Evolutionary conservation across 2,329 filamentous ascomycete species (phyloP), one percentile per base, ranked within the genome.

Genomic region (Neofusicoccum sp.): DNA sequence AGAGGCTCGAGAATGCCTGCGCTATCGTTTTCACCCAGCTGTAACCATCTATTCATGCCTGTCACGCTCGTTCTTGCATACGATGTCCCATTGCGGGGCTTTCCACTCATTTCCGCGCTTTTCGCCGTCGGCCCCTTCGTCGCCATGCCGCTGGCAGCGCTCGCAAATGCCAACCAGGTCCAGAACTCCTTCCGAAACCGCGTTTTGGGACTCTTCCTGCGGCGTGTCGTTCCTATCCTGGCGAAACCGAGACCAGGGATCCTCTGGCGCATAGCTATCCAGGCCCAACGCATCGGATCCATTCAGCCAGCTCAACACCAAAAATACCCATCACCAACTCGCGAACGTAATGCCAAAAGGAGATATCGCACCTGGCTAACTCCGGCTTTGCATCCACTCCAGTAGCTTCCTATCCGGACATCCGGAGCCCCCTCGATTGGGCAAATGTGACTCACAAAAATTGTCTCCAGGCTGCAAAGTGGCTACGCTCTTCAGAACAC

Each of bases 71-170:
- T 14, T 44, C 14, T 34, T 16, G 29, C 37, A 3, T 14, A 12
- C 28, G 34, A 9, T 16, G 29, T n/a, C 39, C 37, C 29, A 11
- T 45, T 56, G 54, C 41, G 8, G 4, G 34, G 37, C n/a, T 22
- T 58, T 58, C 54, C 54, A 36, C 12, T 31, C 29, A 36, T 58
- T 58, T 58, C 54, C 54, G 54, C 41, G 41, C 54, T 28, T 58
- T 58, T 58, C 54, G 45, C 54, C 54, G 54, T 31, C 41, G 54
- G 50, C 50, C 29, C 39, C 41, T 14, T 45, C 41, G 29, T 36
- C n/a, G 29, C 37, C n/a, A 9, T 54, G 34, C 36, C 37, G 52
- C 52, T 44, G 52, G 28, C 16, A 37, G 16, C 34, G 36, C 14
- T 41, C 22, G 29, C 36, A 12, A n/a, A 43, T 56, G 52, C 52